Conservation (phyloP, 768 basidiomycete genomes). For the Tylopilus intermedius region DNA sequence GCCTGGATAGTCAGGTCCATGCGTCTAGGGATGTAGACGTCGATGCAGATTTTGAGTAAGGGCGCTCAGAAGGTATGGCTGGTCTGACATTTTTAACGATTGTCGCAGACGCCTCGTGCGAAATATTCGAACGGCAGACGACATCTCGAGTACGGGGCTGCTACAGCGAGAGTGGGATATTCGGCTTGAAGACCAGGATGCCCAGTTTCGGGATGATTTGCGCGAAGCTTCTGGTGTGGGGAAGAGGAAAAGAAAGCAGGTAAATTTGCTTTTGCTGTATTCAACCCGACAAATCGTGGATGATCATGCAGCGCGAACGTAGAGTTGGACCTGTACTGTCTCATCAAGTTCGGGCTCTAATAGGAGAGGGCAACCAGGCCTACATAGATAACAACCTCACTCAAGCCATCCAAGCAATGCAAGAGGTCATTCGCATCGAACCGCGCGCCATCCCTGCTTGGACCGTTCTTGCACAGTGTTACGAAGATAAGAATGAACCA, state of each 20-base stretch:
- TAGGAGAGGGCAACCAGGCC: conserved; percentile 84
- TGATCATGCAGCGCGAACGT: conserved; percentile 8
- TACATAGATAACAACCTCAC: conserved; percentile 68
- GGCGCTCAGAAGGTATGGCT: neutral
- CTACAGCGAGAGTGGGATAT: conserved; percentile 10
- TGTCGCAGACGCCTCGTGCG: conserved; percentile 3
- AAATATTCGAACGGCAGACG: conserved; percentile 3
- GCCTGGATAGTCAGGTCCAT: neutral
- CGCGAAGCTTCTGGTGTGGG: conserved; percentile 64
- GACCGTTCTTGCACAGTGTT: conserved; percentile 47
- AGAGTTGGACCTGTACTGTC: conserved; percentile 14
- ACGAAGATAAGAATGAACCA: conserved; percentile 14
- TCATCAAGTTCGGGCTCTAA: conserved; percentile 24
- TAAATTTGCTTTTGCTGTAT: conserved; percentile 13
- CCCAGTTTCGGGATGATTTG: conserved; percentile 69
- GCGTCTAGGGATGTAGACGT: conserved; percentile 9
- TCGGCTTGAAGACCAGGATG: conserved; percentile 50
- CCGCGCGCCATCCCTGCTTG: conserved; percentile 80
- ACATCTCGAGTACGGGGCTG: conserved; percentile 14
- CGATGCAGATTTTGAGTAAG: conserved; percentile 23
- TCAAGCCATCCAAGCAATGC: conserved; percentile 74
- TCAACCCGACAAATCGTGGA: neutral
- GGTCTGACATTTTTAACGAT: neutral
- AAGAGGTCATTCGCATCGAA: conserved; percentile 91
- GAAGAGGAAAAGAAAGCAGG: conserved; percentile 43